Evolutionary conservation across 192 early-diverging fungal species (phyloP), one percentile per base, ranked within the genome.

Genomic region (Coemansia sp.): DNA sequence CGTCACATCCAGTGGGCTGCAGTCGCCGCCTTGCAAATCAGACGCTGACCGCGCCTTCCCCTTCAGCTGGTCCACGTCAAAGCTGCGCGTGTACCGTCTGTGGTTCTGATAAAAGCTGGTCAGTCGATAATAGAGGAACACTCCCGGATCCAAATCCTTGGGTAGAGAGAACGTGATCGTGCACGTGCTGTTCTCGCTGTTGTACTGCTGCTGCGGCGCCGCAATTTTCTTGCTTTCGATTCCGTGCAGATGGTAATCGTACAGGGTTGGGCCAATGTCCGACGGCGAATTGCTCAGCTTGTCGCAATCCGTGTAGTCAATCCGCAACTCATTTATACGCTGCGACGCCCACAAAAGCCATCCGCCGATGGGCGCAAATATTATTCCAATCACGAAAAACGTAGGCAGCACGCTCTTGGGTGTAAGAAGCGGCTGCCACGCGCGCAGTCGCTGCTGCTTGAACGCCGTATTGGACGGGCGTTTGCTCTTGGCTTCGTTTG

Each of bases 41-140:
- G 64, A 48, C 0, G 61, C 72, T 16, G 71, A 31, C 21, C 89
- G 71, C 10, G 58, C 66, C 37, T 83, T 84, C 29, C 95, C 95
- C 31, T 84, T 80, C 8, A 98, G 86, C 71, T 99, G 96, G 58
- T 89, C 86, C 30, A 86, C 74, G 71, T 92, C 89, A 68, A 93
- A 87, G 74, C 89, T 91, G 73, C 95, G 94, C 25, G 97, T 92
- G 68, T 99, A 99, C 58, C 90, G 87, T 42, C 97, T 88, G 66
- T 99, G 95, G 84, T 99, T 99, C 76, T 99, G 97, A 77, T 96
- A 99, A 79, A 99, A 99, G 77, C 96, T 95, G 33, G 95, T 95
- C 58, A 99, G 87, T 49, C 91, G 83, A 69, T 98, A 98, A 79
- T 98, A 99, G 55, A 99, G 64, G 67, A 89, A 98, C 62, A 99